phyloP scores from a whole-genome alignment of 805 yeast species.

The Citeromyces nyonsensis region DNA sequence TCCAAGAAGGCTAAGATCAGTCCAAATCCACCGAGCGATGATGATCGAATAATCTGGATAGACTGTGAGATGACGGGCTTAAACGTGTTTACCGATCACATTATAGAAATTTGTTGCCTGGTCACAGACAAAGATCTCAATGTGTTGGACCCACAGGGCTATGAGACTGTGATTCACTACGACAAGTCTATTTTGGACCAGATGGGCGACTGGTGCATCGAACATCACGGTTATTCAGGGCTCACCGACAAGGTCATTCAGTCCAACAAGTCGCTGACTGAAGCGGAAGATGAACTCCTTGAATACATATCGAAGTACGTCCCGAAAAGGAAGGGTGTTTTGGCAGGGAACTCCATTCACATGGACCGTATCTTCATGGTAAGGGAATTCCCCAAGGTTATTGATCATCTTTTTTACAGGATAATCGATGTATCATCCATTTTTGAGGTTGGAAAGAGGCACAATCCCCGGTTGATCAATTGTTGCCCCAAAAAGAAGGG shows the following conservation, averaged over 20 bases:
- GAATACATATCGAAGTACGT: slow-evolving; percentile 43
- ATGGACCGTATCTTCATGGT: slow-evolving; percentile 80
- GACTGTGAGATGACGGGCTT: slow-evolving; percentile 99
- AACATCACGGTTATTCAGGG: slow-evolving; percentile 70
- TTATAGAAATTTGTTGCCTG: slow-evolving; percentile 84
- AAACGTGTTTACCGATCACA: slow-evolving; percentile 62
- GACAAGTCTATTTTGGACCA: slow-evolving; percentile 41
- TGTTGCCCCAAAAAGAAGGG: slow-evolving; percentile 46
- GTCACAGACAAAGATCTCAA: slow-evolving; percentile 76
- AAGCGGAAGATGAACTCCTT: slow-evolving; percentile 54
- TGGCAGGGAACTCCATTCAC: slow-evolving; percentile 89
- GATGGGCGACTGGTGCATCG: slow-evolving; percentile 84
- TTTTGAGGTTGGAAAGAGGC: slow-evolving; percentile 68
- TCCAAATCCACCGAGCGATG: no score
- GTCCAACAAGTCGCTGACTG: slow-evolving; percentile 31
- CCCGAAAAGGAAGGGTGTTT: slow-evolving; percentile 41
- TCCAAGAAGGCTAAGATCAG: no score
- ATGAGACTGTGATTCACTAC: slow-evolving; percentile 68
- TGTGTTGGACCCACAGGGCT: slow-evolving; percentile 48
- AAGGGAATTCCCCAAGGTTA: slow-evolving; percentile 66
- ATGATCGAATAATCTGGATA: slow-evolving; percentile 62
- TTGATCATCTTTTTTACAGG: slow-evolving; percentile 53
- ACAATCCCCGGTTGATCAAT: slow-evolving; percentile 47
- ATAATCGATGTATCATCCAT: slow-evolving; percentile 82
- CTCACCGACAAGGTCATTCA: slow-evolving; percentile 55